A percentile compares a stretch with the other conserved stretches of the same genome.
phyloP scores from a whole-genome alignment of 169 alveolate species.

The Blepharisma undulans region DNA sequence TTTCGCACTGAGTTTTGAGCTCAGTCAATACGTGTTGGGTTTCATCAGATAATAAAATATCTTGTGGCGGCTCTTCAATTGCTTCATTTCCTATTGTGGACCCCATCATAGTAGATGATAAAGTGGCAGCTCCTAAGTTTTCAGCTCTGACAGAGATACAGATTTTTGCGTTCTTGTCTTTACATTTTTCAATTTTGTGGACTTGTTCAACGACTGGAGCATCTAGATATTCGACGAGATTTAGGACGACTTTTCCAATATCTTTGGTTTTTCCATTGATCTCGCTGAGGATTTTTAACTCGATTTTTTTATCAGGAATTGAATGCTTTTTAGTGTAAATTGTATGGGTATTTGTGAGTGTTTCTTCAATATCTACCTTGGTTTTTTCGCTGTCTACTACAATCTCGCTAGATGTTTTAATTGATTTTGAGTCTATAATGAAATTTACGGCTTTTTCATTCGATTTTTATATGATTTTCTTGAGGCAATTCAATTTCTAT shows the following conservation, averaged over 20 bases:
- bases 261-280: neutral
- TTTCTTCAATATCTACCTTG: neutral
- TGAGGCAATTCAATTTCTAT: neutral
- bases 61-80: neutral
- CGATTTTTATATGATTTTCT: neutral
- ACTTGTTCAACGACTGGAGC: neutral
- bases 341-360: neutral
- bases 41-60: neutral
- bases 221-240: neutral
- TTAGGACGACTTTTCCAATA: neutral
- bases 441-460: neutral
- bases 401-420: neutral
- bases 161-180: neutral
- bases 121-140: neutral
- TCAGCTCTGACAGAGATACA: neutral
- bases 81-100: neutral
- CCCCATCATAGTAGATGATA: neutral
- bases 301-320: neutral
- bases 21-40: neutral
- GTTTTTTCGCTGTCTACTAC: neutral
- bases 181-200: neutral
- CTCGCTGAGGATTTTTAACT: neutral
- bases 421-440: neutral
- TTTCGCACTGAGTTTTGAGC: neutral
- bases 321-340: neutral